A percentile compares a stretch with the other conserved stretches of the same genome.
Evolutionary conservation across 768 basidiomycete genomes (phyloP).

Genomic region (Naematelia encephala): DNA sequence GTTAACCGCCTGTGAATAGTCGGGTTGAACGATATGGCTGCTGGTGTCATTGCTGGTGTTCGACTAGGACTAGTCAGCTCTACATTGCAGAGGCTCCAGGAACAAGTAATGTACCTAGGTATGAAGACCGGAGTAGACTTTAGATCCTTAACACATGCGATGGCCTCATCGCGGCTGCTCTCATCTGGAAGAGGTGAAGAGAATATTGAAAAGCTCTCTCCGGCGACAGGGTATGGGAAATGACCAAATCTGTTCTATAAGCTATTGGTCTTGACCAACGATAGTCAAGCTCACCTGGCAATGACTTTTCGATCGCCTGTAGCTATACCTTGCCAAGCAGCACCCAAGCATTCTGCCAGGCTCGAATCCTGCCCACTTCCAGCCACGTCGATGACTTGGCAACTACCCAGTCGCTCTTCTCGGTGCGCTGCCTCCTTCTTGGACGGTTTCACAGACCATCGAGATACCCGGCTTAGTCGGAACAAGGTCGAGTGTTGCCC

Average conservation of each 20-base stretch:
- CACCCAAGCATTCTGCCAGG: not conserved
- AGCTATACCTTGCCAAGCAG: not conserved
- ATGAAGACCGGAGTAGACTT: not conserved
- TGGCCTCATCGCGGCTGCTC: not conserved
- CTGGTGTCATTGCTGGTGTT: slow-evolving; percentile 1
- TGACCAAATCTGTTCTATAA: not conserved
- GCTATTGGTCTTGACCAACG: not conserved
- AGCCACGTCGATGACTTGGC: not conserved
- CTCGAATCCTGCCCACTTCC: not conserved
- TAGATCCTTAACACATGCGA: not conserved
- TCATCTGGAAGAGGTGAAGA: not conserved
- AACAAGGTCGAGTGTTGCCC: not conserved
- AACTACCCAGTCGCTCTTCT: not conserved
- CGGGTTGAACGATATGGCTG: not conserved
- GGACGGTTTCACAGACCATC: slow-evolving; percentile 1
- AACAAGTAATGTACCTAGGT: not conserved
- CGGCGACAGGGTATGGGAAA: not conserved
- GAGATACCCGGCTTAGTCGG: slow-evolving; percentile 5
- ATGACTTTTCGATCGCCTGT: not conserved
- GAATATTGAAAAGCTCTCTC: not conserved
- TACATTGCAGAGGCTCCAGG: not conserved
- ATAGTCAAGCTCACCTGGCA: not conserved
- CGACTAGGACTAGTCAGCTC: not conserved
- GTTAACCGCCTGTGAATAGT: not conserved
- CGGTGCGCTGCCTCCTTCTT: slow-evolving; percentile 3